Base-by-base conservation (phyloP, 768 basidiomycete genomes). In the Suillus decipiens region DNA sequence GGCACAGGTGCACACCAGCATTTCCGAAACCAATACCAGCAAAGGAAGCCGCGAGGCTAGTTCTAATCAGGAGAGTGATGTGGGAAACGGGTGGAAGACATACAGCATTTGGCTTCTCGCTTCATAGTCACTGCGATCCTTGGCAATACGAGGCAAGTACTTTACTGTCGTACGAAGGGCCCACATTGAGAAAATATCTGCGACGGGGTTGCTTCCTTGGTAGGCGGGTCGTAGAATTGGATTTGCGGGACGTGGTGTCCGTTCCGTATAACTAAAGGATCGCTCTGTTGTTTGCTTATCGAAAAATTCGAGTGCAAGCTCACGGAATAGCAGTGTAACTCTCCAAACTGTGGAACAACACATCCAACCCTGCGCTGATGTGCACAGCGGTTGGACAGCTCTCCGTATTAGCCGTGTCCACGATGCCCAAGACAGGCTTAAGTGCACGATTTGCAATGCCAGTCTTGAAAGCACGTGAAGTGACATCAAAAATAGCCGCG, bases 11-110 rank as follows among this genome's bases (percentile, higher is more conserved):
- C 4, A 95, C 93, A 5, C 94, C 95, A 11, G 95, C 95, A 70
- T 95, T 95, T 37, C 95, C 94, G 68, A 96, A 96, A 1, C 96
- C 95, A 53, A 96, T 96, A 39, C 96, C 96, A 66, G 96, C 96
- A 64, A 96, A 95, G 14, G 95, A 95, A 14, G 95, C 86, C 1
- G 95, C 95, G 63, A 98, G 80, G 37, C 94, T 95, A 67, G 22
- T 50, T 56, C 24, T 33, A 41, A 22, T 45, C 1, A 60, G 68
- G 37, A 53, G 54, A 12, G 1, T 24, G 45, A 37, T 34, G 22
- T 33, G 5, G 19, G 56, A 53, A 12, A 19, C 43, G 4, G 8
- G 48, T 36, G 11, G 22, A 45, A 33, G 19, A 45, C 84, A 64
- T 77, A 93, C 90, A 98, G 86, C 95, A 99, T 97, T 75, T 95